Conservation (phyloP, 164 flowering plant genomes). For the Liriodendron chinense region DNA sequence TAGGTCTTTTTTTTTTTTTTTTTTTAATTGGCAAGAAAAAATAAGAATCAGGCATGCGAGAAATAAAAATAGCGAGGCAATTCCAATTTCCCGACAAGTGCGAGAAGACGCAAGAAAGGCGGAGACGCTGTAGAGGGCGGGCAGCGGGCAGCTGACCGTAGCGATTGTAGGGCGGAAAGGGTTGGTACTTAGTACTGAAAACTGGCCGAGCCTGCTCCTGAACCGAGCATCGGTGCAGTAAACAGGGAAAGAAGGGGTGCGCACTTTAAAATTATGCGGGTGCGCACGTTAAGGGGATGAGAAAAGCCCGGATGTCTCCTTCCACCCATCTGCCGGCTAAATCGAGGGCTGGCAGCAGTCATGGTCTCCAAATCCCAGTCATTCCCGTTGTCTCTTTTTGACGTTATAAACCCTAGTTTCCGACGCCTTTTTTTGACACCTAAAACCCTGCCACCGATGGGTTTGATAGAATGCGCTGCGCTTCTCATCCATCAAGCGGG, state of each 20-base stretch:
- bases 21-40: too few species aligned
- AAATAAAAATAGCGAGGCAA: not conserved
- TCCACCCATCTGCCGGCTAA: constrained; percentile 13
- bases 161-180: too few species aligned
- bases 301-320: constrained; percentile 7
- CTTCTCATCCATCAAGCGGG: not conserved
- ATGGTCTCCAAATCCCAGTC: constrained; percentile 6
- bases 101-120: not conserved
- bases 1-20: too few species aligned
- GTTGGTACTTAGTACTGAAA: too few species aligned
- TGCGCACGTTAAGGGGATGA: not conserved
- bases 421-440: not conserved
- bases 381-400: not conserved
- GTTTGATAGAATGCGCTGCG: not conserved
- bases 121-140: too few species aligned
- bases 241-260: not conserved
- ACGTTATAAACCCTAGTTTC: not conserved
- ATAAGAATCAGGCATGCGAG: not conserved
- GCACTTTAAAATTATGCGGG: not conserved
- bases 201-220: not conserved
- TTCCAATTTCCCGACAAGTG: not conserved
- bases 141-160: too few species aligned
- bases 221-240: not conserved
- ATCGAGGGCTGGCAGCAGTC: not conserved
- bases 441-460: not conserved